Conservation (phyloP, 306 rosid genomes). For the Casuarina cunninghamiana region DNA sequence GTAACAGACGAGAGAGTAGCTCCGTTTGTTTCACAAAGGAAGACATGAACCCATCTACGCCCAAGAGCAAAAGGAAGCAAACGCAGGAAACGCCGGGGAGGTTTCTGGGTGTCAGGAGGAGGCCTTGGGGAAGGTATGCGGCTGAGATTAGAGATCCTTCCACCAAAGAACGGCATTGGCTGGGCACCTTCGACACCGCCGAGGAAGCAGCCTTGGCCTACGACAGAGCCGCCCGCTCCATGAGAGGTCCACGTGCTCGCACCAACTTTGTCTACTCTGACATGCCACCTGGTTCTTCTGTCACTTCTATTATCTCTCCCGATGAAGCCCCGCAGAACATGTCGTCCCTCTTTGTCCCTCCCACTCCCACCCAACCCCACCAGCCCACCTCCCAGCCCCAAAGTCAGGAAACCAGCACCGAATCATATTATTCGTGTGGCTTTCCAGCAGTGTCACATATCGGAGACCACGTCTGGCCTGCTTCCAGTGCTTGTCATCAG, state of each 20-base stretch:
- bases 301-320: constrained; percentile 51
- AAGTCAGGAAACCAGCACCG: background rate
- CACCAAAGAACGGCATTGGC: constrained; percentile 57
- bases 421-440: constrained; percentile 9
- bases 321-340: constrained; percentile 29
- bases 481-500: constrained; percentile 10
- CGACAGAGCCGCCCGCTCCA: constrained; percentile 54
- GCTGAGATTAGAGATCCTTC: constrained; percentile 61
- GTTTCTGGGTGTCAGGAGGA: constrained; percentile 53
- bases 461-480: constrained; percentile 16
- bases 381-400: background rate
- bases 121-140: constrained; percentile 62
- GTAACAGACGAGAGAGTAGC: background rate
- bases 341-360: constrained; percentile 10
- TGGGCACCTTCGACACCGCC: constrained; percentile 59
- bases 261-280: constrained; percentile 54
- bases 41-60: constrained; percentile 34
- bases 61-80: constrained; percentile 46
- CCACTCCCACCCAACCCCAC: background rate
- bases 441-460: constrained; percentile 1
- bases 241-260: constrained; percentile 62
- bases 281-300: constrained; percentile 47
- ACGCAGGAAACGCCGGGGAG: constrained; percentile 44
- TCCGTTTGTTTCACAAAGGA: background rate
- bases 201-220: constrained; percentile 61